Evolutionary conservation across 176 grass and related monocot species (phyloP).

Genomic region (Panicum miliaceum): DNA sequence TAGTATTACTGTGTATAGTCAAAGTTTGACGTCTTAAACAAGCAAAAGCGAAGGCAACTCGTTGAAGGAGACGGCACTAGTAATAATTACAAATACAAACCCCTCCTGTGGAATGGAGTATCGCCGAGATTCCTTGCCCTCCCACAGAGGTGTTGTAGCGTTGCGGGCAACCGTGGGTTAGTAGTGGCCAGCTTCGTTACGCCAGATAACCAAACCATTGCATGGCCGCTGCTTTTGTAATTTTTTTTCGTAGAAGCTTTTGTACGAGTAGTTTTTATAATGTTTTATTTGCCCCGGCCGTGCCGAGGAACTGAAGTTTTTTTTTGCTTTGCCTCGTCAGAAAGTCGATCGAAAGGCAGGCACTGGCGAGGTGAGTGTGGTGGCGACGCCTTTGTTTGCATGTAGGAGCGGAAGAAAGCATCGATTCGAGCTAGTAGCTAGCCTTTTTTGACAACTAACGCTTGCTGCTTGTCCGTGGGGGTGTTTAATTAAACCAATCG

Average conservation of each 20-base stretch:
- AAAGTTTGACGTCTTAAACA: conserved; percentile 39
- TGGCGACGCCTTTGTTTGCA: conserved; percentile 30
- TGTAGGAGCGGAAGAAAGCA: conserved; percentile 49
- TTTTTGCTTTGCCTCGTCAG: conserved; percentile 24
- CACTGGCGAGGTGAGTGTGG: not conserved
- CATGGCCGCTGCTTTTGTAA: not conserved
- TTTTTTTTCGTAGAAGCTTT: too few species aligned
- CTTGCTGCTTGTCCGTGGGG: conserved; percentile 29
- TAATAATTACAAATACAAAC: not conserved
- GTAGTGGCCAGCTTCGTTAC: conserved; percentile 14
- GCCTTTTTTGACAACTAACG: conserved; percentile 37
- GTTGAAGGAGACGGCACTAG: conserved; percentile 27
- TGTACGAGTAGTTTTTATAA: conserved; percentile 9
- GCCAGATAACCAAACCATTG: conserved; percentile 18
- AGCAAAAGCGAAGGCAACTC: conserved; percentile 25
- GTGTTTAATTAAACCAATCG: not conserved
- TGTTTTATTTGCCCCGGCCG: not conserved
- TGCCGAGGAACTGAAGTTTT: conserved; percentile 1
- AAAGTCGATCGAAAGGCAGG: conserved; percentile 41
- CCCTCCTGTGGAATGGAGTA: conserved; percentile 10
- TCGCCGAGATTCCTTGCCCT: conserved; percentile 48
- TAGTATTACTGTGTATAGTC: not conserved
- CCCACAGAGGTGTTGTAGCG: conserved; percentile 15
- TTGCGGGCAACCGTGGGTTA: conserved; percentile 32
- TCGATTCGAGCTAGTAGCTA: conserved; percentile 21